Evolutionary conservation across 1,139 yeast species (phyloP), one percentile per base, ranked within the genome.

Genomic region (Pichia sp.): DNA sequence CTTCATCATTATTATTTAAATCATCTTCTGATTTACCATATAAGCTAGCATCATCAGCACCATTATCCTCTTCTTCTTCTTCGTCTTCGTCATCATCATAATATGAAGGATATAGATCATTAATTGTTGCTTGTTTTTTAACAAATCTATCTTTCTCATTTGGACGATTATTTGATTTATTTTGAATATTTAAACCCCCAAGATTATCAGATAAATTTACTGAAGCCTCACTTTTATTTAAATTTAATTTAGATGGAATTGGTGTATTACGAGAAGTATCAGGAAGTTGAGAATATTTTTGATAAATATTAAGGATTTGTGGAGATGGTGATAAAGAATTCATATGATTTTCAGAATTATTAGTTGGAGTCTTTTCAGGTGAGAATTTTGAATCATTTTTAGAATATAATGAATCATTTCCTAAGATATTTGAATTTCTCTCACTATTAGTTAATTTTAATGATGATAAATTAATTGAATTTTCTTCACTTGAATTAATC

Each of bases 281-380:
- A 14, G 68, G 68, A 22, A 65, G 48, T 54, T 65, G 66, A 5
- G 69, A 62, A 51, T 67, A 67, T 43, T 61, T 62, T 45, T 58
- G 59, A 50, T 67, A 67, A 11, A 67, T 66, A 43, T 62, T 66
- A n/a, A 58, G 61, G 38, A 66, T 52, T 42, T 61, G 60, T 13
- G 66, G 67, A 9, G 67, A 61, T 5, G 61, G 54, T 1, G 62
- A 36, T 11, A 7, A 3, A 10, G 10, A 7, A 10, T 18, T 18
- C 16, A 11, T 18, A 18, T 10, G 11, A 10, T 7, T 36, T 18
- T 36, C 41, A 36, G 41, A 36, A 11, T 36, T 19, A 19, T 36
- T 36, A 3, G 41, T 36, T 36, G 41, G 41, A 6, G 27, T 10
- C 29, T 28, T 46, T n/a, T 44, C 41, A 27, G 45, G 42, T 5